Percentiles rank a stretch among this genome's conserved stretches.
Conservation (phyloP, 1,284 basidiomycete genomes). For the Austroboletus novae-zelandiae region DNA sequence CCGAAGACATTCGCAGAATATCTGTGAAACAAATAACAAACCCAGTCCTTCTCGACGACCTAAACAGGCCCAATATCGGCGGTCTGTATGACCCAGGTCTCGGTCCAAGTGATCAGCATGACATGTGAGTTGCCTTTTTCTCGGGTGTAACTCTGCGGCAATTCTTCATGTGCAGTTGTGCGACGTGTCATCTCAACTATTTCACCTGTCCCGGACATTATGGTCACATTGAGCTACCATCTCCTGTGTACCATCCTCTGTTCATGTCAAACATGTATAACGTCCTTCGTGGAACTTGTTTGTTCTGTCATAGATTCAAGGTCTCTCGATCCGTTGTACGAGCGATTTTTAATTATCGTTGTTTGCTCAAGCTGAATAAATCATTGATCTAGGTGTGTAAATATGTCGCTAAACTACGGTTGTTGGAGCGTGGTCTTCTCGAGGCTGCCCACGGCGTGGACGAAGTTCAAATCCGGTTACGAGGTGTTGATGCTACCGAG, state of each 20-base stretch:
- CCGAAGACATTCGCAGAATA: slow-evolving; percentile 89
- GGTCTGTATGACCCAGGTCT: slow-evolving; percentile 96
- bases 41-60: slow-evolving; percentile 89
- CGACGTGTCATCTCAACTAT: slow-evolving; percentile 89
- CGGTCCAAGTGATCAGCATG: slow-evolving; percentile 84
- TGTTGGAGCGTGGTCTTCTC: slow-evolving; percentile 89
- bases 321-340: slow-evolving; percentile 73
- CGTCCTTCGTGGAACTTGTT: slow-evolving; percentile 86
- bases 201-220: slow-evolving; percentile 98
- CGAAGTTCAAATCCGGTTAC: slow-evolving; percentile 47
- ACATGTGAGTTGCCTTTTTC: slow-evolving; percentile 67
- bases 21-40: slow-evolving; percentile 98
- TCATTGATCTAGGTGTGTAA: slow-evolving; percentile 60
- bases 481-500: slow-evolving; percentile 37
- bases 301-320: slow-evolving; percentile 96
- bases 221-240: slow-evolving; percentile 97
- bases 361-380: slow-evolving; percentile 9
- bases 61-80: slow-evolving; percentile 88
- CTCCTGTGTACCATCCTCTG: slow-evolving; percentile 94
- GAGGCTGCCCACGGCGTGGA: slow-evolving; percentile 80
- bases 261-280: slow-evolving; percentile 95
- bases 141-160: not conserved
- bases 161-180: slow-evolving; percentile 61
- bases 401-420: slow-evolving; percentile 84
- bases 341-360: slow-evolving; percentile 15